Evolutionary conservation across 768 basidiomycete species (phyloP).

Genomic region (Nevesoporus exiguus): DNA sequence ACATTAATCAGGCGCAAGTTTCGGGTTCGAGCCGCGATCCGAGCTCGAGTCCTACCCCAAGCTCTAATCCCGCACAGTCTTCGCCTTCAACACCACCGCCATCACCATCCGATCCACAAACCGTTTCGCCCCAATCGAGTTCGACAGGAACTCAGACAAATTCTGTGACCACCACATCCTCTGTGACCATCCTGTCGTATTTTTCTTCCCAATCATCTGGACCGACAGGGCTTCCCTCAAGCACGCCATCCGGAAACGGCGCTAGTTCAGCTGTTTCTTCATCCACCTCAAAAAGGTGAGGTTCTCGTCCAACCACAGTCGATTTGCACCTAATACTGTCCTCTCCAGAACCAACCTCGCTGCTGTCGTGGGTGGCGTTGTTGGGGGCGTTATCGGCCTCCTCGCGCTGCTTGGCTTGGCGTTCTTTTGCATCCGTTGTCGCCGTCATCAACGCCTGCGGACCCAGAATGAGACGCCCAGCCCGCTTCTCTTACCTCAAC

Average conservation of each 20-base stretch:
- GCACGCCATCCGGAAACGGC: conserved; percentile 9
- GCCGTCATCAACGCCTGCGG: not conserved
- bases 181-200: not conserved
- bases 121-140: not conserved
- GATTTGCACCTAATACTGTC: not conserved
- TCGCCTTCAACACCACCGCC: conserved; percentile 1
- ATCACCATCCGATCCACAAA: not conserved
- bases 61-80: conserved; percentile 5
- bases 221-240: conserved; percentile 9
- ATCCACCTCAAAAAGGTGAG: conserved; percentile 13
- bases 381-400: conserved; percentile 18
- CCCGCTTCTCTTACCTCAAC: conserved; percentile 6
- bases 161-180: not conserved
- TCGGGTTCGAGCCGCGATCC: not conserved
- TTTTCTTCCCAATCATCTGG: conserved; percentile 5
- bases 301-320: not conserved
- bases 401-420: conserved; percentile 15
- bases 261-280: not conserved
- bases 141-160: not conserved
- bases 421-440: conserved; percentile 12
- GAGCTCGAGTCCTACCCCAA: not conserved
- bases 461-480: not conserved
- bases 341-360: conserved; percentile 13
- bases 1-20: conserved; percentile 23
- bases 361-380: conserved; percentile 14